These are phyloP conservation scores for Entoloma clypeatum DNA, from an alignment of 1,284 basidiomycete genomes.

Conservation along the genomic window DNA sequence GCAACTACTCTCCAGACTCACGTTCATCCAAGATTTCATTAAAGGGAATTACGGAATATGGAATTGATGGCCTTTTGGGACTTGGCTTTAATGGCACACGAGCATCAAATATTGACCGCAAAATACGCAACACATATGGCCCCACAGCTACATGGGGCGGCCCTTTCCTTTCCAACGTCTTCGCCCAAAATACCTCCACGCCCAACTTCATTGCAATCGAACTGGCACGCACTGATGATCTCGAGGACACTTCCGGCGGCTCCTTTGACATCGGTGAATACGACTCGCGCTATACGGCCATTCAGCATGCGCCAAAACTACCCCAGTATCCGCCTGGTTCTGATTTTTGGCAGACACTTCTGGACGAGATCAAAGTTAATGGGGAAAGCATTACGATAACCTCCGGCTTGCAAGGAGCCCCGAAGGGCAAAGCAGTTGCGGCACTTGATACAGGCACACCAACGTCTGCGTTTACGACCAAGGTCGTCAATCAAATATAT, in stretches of 20 bases:
- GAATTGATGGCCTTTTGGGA: conserved; percentile 30
- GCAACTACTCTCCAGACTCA: conserved; percentile 5
- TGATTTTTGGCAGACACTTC: conserved; percentile 38
- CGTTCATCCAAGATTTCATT: conserved; percentile 20
- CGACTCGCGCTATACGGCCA: conserved; percentile 29
- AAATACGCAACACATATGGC: conserved; percentile 22
- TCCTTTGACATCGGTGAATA: conserved; percentile 44
- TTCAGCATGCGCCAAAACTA: conserved; percentile 31
- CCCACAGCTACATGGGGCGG: conserved; percentile 26
- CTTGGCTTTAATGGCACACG: conserved; percentile 26
- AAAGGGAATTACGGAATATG: conserved; percentile 17
- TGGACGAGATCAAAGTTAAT: conserved; percentile 35
- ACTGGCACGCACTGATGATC: conserved; percentile 37
- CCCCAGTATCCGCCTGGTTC: conserved; percentile 31
- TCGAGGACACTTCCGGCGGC: conserved; percentile 36
- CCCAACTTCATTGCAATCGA: conserved; percentile 40
- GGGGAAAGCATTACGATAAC: conserved; percentile 22
- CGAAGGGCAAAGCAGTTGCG: conserved; percentile 30
- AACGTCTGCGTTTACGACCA: conserved; percentile 29
- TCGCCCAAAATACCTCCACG: conserved; percentile 32
- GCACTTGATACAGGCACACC: conserved; percentile 45
- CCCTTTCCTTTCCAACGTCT: conserved; percentile 36
- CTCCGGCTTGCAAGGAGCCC: conserved; percentile 26
- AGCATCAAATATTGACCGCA: conserved; percentile 24
- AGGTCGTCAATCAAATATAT: conserved; percentile 37